Evolutionary conservation across 495 filamentous ascomycete genomes (phyloP).

Genomic region (Aspergillus sclerotioniger): DNA sequence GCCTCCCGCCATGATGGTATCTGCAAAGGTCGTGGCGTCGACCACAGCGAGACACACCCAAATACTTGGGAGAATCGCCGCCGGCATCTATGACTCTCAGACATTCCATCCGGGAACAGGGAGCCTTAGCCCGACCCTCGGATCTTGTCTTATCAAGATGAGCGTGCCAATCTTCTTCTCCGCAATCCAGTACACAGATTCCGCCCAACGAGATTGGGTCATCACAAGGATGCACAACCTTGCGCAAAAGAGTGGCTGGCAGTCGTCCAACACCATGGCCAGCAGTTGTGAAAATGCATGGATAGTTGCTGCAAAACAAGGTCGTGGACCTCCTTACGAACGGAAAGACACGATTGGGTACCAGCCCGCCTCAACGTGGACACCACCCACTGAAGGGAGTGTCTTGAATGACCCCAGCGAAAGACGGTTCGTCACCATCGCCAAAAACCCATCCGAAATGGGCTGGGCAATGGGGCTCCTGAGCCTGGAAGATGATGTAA

Average conservation of each 20-base stretch:
- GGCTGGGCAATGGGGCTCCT: constrained; percentile 61
- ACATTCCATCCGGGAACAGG: constrained; percentile 52
- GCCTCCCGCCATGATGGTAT: constrained; percentile 88
- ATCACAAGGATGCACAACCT: constrained; percentile 71
- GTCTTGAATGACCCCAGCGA: constrained; percentile 35
- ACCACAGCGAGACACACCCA: constrained; percentile 68
- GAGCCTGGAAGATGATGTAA: constrained; percentile 56
- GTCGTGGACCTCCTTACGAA: constrained; percentile 72
- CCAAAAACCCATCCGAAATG: constrained; percentile 32
- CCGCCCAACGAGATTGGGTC: constrained; percentile 71
- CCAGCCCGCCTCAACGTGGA: constrained; percentile 9
- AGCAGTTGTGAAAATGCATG: constrained; percentile 81
- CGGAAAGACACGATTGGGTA: not conserved
- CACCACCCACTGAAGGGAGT: constrained; percentile 15
- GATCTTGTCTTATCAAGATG: constrained; percentile 75
- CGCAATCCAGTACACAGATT: constrained; percentile 73
- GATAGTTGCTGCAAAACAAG: constrained; percentile 66
- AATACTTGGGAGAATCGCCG: constrained; percentile 75
- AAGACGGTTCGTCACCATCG: constrained; percentile 49
- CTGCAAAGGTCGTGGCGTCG: constrained; percentile 67
- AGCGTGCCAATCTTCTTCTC: constrained; percentile 82
- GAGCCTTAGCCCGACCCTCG: constrained; percentile 73
- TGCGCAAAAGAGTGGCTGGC: constrained; percentile 81
- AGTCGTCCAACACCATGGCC: constrained; percentile 74
- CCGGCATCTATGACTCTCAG: constrained; percentile 69